phyloP scores from a whole-genome alignment of 495 filamentous ascomycete species.

The Talaromyces nanjingensis region DNA sequence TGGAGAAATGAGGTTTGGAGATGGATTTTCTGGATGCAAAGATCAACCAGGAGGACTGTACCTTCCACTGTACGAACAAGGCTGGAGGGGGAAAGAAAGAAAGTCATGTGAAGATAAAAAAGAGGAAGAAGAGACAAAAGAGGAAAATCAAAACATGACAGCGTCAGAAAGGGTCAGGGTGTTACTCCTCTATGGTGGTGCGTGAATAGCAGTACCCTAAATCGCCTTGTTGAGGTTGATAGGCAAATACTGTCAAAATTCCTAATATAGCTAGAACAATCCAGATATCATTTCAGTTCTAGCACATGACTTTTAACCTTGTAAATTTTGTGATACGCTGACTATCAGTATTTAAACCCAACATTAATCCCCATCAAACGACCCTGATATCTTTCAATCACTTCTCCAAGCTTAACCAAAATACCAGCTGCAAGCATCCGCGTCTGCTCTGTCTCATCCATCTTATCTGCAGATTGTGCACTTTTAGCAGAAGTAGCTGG shows the following conservation, averaged over 20 bases:
- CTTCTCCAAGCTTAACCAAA: conserved; percentile 68
- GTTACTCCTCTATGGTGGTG: neutral
- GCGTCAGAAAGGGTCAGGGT: neutral
- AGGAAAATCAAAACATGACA: neutral
- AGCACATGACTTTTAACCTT: neutral
- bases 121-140: neutral
- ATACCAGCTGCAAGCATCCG: conserved; percentile 69
- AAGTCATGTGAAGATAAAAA: neutral
- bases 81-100: neutral
- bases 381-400: conserved; percentile 73
- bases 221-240: neutral
- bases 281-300: neutral
- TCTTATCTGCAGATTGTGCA: conserved; percentile 19
- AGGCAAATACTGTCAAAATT: neutral
- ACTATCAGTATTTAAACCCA: conserved; percentile 36
- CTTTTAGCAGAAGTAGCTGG: conserved; percentile 52
- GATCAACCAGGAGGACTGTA: neutral
- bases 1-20: neutral
- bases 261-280: neutral
- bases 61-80: neutral
- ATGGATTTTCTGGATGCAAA: neutral
- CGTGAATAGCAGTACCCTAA: neutral
- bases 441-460: conserved; percentile 23
- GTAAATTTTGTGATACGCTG: neutral
- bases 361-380: conserved; percentile 44